Evolutionary conservation across 2,329 filamentous ascomycete species (phyloP).

Genomic region (Pseudogymnoascus sp.): DNA sequence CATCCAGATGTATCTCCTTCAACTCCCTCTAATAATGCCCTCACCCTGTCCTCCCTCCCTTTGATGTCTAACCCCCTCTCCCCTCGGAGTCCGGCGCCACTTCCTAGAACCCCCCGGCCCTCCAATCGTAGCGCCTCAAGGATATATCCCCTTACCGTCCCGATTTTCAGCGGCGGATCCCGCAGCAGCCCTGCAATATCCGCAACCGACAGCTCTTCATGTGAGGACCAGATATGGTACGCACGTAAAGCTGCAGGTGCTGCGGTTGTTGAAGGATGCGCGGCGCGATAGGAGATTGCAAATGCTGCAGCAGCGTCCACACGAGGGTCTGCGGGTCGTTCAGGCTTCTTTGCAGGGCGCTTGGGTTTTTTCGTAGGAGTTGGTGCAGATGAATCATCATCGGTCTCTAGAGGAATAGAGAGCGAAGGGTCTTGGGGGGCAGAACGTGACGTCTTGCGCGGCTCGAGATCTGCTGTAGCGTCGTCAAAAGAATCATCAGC

Average conservation of each 20-base stretch:
- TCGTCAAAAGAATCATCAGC: slow-evolving; percentile 20
- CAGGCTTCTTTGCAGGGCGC: slow-evolving; percentile 4
- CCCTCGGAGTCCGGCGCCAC: slow-evolving; percentile 3
- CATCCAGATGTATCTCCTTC: not conserved
- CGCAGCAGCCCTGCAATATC: slow-evolving; percentile 48
- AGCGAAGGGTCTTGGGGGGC: slow-evolving; percentile 19
- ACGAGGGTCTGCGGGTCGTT: slow-evolving; percentile 9
- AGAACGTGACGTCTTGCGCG: slow-evolving; percentile 3
- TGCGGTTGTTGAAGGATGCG: slow-evolving; percentile 11
- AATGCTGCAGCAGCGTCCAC: slow-evolving; percentile 21
- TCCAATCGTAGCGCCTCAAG: slow-evolving; percentile 45
- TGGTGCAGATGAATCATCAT: slow-evolving; percentile 4
- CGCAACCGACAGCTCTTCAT: slow-evolving; percentile 39
- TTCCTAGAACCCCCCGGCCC: slow-evolving; percentile 13
- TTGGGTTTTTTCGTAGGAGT: not conserved
- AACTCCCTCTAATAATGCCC: slow-evolving; percentile 34
- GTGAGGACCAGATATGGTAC: slow-evolving; percentile 56
- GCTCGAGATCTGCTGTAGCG: slow-evolving; percentile 7
- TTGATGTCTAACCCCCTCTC: slow-evolving; percentile 30
- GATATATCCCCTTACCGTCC: slow-evolving; percentile 52
- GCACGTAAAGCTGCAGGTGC: slow-evolving; percentile 38
- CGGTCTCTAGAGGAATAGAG: slow-evolving; percentile 18
- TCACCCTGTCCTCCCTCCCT: slow-evolving; percentile 39
- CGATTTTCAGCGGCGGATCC: slow-evolving; percentile 47
- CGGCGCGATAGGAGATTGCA: slow-evolving; percentile 15